Base-by-base conservation (phyloP, 2,329 filamentous ascomycete species). In the Claviceps fusiformis region DNA sequence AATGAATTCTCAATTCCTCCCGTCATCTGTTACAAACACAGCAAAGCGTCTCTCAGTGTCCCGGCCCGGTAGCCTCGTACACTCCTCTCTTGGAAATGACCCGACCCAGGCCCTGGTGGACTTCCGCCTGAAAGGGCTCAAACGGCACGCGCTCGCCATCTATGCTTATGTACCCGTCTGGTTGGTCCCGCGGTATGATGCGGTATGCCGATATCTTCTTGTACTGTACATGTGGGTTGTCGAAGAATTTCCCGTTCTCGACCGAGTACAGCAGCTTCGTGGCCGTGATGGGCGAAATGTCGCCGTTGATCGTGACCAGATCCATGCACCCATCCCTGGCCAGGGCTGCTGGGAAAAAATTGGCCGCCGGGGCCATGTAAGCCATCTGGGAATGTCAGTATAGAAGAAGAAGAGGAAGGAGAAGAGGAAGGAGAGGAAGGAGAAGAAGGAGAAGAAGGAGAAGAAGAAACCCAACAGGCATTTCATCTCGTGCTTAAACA, bases 61-160 rank as follows among this genome's bases (percentile, higher is more conserved):
- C 59, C 3, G 80, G 80, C 0, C 82, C 81, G 2, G 72, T 71
- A 0, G 77, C 75, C 63, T 95, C 89, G 67, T 89, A 95, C 55
- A 78, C 71, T 57, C 83, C 87, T 33, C 75, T 81, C 70, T 86
- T 89, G 52, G 88, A 89, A 59, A 97, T 73, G n/a, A 92, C 87
- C 4, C 87, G 89, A 1, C 89, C 93, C 29, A 98, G 74, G 0
- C 86, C 87, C 53, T 75, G 79, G 67, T 96, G 89, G 7, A 96
- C 78, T 71, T 98, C 93, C 2, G 85, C 89, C 73, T 98, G 93
- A 66, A 96, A 95, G 0, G 89, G 86, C 62, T 85, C 85, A 67
- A 95, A 97, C 0, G 89, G 87, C 3, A 95, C 77, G 54, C 80
- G 79, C 71, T 98, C 93, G 43, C 93, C 93, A 65, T 97, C 93